These are phyloP conservation scores for Taphrina deformans DNA, from an alignment of 1,139 yeast genomes.

Conservation along the genomic window DNA sequence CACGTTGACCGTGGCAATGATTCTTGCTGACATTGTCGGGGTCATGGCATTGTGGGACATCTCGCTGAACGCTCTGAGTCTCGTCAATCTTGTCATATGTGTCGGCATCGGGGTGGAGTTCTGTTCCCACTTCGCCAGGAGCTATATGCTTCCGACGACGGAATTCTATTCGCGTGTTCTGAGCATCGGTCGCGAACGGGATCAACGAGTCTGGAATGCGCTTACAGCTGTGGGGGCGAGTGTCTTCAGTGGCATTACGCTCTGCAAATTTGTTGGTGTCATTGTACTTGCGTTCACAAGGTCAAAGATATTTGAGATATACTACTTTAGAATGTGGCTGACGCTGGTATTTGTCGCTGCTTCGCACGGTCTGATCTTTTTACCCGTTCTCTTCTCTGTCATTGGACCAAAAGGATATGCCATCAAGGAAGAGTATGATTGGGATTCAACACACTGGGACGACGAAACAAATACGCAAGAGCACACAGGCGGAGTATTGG, in stretches of 20 bases:
- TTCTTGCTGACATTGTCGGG: slow-evolving; percentile 74
- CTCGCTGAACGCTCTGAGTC: slow-evolving; percentile 80
- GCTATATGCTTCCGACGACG: slow-evolving; percentile 55
- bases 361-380: slow-evolving; percentile 69
- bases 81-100: slow-evolving; percentile 85
- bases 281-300: slow-evolving; percentile 79
- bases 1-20: slow-evolving; percentile 60
- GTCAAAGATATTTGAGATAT: slow-evolving; percentile 83
- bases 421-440: slow-evolving; percentile 42
- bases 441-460: background rate
- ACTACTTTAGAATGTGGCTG: slow-evolving; percentile 96
- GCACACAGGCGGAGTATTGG: background rate
- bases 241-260: slow-evolving; percentile 82
- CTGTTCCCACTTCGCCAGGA: slow-evolving; percentile 80
- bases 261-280: slow-evolving; percentile 87
- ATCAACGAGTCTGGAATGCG: slow-evolving; percentile 58
- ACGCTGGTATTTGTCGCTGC: slow-evolving; percentile 74
- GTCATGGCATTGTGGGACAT: slow-evolving; percentile 73
- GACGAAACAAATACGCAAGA: background rate
- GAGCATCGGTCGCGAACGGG: slow-evolving; percentile 35
- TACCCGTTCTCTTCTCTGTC: slow-evolving; percentile 70
- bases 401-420: slow-evolving; percentile 61
- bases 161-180: slow-evolving; percentile 33
- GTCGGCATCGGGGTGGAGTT: slow-evolving; percentile 92
- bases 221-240: slow-evolving; percentile 79